Conservation (phyloP, 1,284 basidiomycete species). For the Trametes pubescens region DNA sequence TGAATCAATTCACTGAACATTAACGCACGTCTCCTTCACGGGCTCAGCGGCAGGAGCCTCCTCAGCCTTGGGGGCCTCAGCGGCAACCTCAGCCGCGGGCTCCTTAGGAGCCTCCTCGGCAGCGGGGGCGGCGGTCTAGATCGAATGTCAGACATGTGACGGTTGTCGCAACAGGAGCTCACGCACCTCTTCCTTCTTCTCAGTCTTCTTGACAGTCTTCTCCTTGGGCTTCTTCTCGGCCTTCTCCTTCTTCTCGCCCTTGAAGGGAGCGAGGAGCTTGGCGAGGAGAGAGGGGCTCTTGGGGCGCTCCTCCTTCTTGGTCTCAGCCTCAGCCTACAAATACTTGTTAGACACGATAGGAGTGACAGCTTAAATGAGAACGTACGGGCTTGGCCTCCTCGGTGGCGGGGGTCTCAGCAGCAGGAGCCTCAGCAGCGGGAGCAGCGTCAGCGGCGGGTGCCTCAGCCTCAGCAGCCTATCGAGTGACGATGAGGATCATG, state of each 20-base stretch:
- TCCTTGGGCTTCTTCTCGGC: conserved; percentile 64
- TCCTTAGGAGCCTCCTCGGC: conserved; percentile 42
- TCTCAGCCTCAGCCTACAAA: conserved; percentile 49
- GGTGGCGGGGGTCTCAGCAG: conserved; percentile 48
- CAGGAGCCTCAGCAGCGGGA: conserved; percentile 39
- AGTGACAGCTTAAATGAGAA: conserved; percentile 16
- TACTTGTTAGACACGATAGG: background rate
- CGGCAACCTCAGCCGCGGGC: conserved; percentile 41
- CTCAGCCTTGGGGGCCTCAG: conserved; percentile 45
- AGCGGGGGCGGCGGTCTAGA: conserved; percentile 46
- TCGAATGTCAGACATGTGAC: conserved; percentile 12
- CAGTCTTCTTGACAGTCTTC: conserved; percentile 66
- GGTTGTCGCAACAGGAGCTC: conserved; percentile 28
- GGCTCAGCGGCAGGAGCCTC: conserved; percentile 54
- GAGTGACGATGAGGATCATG: background rate
- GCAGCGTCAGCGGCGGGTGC: conserved; percentile 45
- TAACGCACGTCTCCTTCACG: conserved; percentile 65
- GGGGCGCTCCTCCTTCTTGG: conserved; percentile 76
- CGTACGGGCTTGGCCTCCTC: conserved; percentile 72
- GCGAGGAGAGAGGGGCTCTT: conserved; percentile 78
- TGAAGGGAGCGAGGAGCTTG: conserved; percentile 79
- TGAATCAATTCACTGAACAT: conserved; percentile 5
- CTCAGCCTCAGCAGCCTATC: conserved; percentile 58
- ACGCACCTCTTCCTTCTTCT: conserved; percentile 73
- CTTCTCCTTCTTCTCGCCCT: conserved; percentile 48